Base-by-base conservation (phyloP, 2,329 filamentous ascomycete genomes). In the Clathrospora elynae region DNA sequence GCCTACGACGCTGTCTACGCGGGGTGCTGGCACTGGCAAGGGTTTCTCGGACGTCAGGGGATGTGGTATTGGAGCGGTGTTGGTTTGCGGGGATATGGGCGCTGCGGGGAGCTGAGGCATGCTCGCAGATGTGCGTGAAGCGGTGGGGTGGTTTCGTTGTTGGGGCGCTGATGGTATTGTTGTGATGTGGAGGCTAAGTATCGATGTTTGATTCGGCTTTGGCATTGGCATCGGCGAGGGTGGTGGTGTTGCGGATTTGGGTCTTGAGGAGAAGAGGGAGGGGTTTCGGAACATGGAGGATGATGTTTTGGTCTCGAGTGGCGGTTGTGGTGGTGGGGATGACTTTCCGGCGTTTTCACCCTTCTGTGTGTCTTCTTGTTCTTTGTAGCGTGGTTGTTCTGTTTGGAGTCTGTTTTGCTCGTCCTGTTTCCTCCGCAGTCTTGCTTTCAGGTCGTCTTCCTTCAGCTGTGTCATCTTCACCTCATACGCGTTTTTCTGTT, bases 161-260 rank as follows among this genome's bases (percentile, higher is more conserved):
- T 25, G 48, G 31, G 11, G 17, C 13, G 34, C 22, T 32, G 25
- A n/a, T 37, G 3, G 5, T 20, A 13, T 26, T 31, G 9, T 23
- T 35, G 11, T 47, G 35, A 56, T 46, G 14, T 47, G 47, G 16
- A 57, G 46, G 11, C 48, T 54, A 14, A 59, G 26, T 28, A 56
- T 31, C 2, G 49, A 45, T 1, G 45, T 8, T 24, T 58, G 52
- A 19, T 56, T 57, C 2, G 48, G 49, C 7, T 28, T 40, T 3
- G 39, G 11, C 7, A 13, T 51, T 0, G 22, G 50, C 5, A 12
- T 37, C 14, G 30, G 32, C n/a, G 4, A 33, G 18, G 24, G 18
- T 26, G 36, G 23, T 14, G 37, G 13, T 2, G 38, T n/a, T 20
- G 18, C 5, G 24, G 33, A 16, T 25, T 36, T 51, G 4, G 45